Base-by-base conservation (phyloP, 2,329 filamentous ascomycete species). In the Penicillium hordei region DNA sequence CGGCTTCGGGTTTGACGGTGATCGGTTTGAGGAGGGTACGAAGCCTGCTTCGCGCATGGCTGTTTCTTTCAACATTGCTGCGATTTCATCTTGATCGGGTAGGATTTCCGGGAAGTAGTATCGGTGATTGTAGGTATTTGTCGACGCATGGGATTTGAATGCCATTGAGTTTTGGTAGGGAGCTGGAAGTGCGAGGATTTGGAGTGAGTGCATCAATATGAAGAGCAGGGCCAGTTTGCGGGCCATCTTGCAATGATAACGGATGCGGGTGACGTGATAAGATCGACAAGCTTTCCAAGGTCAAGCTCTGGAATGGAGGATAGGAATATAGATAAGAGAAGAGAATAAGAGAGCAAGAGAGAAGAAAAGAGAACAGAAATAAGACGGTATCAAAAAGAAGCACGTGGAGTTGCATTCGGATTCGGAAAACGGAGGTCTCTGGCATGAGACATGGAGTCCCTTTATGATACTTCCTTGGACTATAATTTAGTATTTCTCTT, bases 31-130 rank as follows among this genome's bases (percentile, higher is more conserved):
- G 3, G 44, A 50, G 10, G 38, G n/a, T 5, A 58, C 19, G 31
- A 57, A 55, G 17, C 60, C 63, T 15, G 61, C 60, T 46, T 66
- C 61, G 17, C 57, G 61, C 38, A 65, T 36, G 8, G 59, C 42
- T 9, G 44, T 51, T 7, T 57, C 55, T 17, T 29, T 52, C 10
- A 59, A n/a, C 7, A 46, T 38, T 5, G 44, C 45, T 36, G 49
- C 54, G 39, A 64, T 38, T 40, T 65, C 61, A 13, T 58, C 48
- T 13, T 58, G 44, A 15, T 65, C 61, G 0, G 58, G 60, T 0
- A 65, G 25, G 3, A 58, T 62, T 23, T 66, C 63, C 4, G 60
- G 63, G 33, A 64, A 65, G 40, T 63, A 65, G 48, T 58, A 63
- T 45, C 40, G 49, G 56, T 60, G 61, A 27, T 44, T 36, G 12